Evolutionary conservation across 345 rosid genomes (phyloP).

Genomic region (Citrus cavaleriei): DNA sequence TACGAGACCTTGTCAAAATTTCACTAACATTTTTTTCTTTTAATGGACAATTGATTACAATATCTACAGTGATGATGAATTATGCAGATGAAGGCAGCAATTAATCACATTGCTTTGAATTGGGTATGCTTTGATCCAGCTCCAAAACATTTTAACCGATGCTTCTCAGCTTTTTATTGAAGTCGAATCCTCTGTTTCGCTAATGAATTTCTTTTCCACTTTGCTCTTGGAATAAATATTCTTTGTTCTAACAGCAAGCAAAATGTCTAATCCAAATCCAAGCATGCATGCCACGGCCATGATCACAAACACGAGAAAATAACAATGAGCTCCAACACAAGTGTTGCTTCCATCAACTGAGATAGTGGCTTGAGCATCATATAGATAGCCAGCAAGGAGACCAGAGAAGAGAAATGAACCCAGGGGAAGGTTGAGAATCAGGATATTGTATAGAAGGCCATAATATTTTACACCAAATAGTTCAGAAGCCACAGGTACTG

Average conservation of each 20-base stretch:
- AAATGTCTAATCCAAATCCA: slow-evolving; percentile 67
- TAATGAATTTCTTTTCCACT: background rate
- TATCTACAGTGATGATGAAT: background rate
- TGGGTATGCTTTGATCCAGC: background rate
- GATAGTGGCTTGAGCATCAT: slow-evolving; percentile 66
- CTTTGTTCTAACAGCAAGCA: slow-evolving; percentile 60
- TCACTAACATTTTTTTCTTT: background rate
- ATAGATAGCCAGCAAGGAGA: slow-evolving; percentile 70
- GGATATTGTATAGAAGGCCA: slow-evolving; percentile 77
- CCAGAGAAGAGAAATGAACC: slow-evolving; percentile 95
- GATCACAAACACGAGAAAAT: slow-evolving; percentile 62
- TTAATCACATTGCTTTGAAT: background rate
- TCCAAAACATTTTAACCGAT: background rate
- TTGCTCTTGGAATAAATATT: slow-evolving; percentile 42
- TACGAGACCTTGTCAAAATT: background rate
- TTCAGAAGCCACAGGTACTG: slow-evolving; percentile 87
- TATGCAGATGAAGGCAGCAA: background rate
- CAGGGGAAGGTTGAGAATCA: slow-evolving; percentile 85
- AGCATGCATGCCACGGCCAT: slow-evolving; percentile 63
- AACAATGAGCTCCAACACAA: slow-evolving; percentile 86
- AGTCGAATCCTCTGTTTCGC: background rate
- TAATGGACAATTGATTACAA: background rate
- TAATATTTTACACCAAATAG: slow-evolving; percentile 88
- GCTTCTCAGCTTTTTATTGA: background rate
- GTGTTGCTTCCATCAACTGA: slow-evolving; percentile 73